These are phyloP conservation scores for Mycena rosella DNA, from an alignment of 768 basidiomycete species.

Conservation along the genomic window DNA sequence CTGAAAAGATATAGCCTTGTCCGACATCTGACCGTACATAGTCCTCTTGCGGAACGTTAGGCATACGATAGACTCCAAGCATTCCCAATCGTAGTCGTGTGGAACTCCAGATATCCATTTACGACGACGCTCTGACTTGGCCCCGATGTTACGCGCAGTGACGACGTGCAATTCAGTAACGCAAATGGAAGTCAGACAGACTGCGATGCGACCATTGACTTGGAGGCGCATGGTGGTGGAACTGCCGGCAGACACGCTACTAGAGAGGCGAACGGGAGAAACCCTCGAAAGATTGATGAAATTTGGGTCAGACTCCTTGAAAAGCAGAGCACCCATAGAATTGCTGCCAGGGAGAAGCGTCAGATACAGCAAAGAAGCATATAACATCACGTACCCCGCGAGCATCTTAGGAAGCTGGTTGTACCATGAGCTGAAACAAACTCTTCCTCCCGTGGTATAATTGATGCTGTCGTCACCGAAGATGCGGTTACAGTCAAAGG, in stretches of 20 bases:
- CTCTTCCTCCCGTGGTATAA: neutral
- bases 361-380: neutral
- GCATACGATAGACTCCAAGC: neutral
- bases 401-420: neutral
- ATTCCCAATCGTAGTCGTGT: slow-evolving; percentile 15
- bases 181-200: neutral
- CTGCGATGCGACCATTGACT: neutral
- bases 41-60: neutral
- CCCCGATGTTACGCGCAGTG: neutral
- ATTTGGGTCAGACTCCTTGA: neutral
- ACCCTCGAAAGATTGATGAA: slow-evolving; percentile 8
- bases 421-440: neutral
- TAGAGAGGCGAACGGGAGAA: neutral
- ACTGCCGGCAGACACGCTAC: neutral
- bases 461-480: neutral
- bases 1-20: neutral
- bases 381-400: neutral
- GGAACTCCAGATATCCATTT: neutral
- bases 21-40: neutral
- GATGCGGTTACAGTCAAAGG: neutral
- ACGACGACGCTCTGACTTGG: neutral
- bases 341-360: neutral
- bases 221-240: neutral
- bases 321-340: neutral
- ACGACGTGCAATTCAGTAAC: neutral